Evolutionary conservation across 208 protist species (phyloP), one percentile per base, ranked within the genome.

Genomic region (Acanthamoeba lenticulata): DNA sequence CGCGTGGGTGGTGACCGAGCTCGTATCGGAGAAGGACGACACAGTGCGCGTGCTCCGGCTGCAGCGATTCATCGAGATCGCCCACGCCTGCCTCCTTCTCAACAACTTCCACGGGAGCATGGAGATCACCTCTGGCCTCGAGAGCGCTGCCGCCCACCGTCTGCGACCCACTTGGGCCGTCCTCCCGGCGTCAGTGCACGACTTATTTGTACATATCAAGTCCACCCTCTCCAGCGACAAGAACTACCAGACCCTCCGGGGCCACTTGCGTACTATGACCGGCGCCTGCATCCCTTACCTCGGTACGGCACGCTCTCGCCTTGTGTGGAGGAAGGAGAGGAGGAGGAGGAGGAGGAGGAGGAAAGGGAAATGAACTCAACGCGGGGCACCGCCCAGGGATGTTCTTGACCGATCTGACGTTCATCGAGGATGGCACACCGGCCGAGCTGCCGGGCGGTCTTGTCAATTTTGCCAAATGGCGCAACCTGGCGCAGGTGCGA

Each of bases 371-470:
- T n/a, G n/a, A n/a, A n/a, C n/a, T n/a, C n/a, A n/a, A n/a, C n/a
- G n/a, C n/a, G n/a, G n/a, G n/a, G n/a, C n/a, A n/a, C n/a, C n/a
- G n/a, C n/a, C 45, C 52, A 72, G 62, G 62, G 2, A 72, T 72
- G 62, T 72, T 42, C 34, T 36, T 72, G 62, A 72, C 62, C 62
- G 62, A 72, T 38, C 32, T 86, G 6, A 91, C 57, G 27, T 91
- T 91, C 85, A 91, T 91, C 85, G 47, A 91, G 55, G 85, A 91
- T 67, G 85, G 85, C 55, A 91, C 44, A 15, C 85, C 44, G 9
- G 47, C 62, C 57, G 49, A 69, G 49, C 44, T 91, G 7, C 49
- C 52, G 4, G 85, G 85, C 11, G 55, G 49, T 29, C 85, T 91
- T 2, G 24, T 91, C 47, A 65, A 91, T 47, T 91, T 91, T 67